Evolutionary conservation across 2,329 filamentous ascomycete genomes (phyloP), one percentile per base, ranked within the genome.

Genomic region (Erysiphe pulchra): DNA sequence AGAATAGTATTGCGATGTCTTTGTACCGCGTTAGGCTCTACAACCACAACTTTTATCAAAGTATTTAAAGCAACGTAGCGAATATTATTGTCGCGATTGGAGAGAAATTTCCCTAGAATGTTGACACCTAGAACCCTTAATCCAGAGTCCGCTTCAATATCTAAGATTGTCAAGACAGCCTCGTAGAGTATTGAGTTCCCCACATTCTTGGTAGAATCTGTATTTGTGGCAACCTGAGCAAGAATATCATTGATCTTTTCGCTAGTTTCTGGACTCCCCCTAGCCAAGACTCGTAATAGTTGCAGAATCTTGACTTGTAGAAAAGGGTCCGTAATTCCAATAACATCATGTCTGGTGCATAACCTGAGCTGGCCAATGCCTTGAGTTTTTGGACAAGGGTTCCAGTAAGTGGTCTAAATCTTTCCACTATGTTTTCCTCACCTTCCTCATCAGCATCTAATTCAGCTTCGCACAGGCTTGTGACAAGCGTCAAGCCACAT

Each of bases 21-120:
- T 61, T 98, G 90, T 1, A 98, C 90, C 3, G 90, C 90, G 59
- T 95, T 95, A 13, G 90, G 90, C 60, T 98, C 90, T 43, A 98
- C 86, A 4, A 90, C 90, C 42, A 98, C 90, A 16, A 98, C 90
- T 63, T 94, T 95, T 64, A 94, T 92, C 44, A 98, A 67, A 0
- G 90, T 98, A 62, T 98, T 98, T 45, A 98, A 68, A 16, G 90
- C 90, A 45, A 98, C 90, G 58, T 98, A 98, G 61, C 90, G 80
- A 56, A 98, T 98, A 59, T 98, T 98, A 68, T 98, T 98, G 63
- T 98, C 90, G 54, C 87, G 78, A 66, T 98, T 98, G n/a, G 86
- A 79, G 50, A 98, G 65, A 64, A 98, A 98, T 60, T 95, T 98
- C 59, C 92, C 90, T 20, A 98, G 73, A 52, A 98, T 98, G 59